phyloP scores from a whole-genome alignment of 805 yeast species.

The Saturnispora galanensis region DNA sequence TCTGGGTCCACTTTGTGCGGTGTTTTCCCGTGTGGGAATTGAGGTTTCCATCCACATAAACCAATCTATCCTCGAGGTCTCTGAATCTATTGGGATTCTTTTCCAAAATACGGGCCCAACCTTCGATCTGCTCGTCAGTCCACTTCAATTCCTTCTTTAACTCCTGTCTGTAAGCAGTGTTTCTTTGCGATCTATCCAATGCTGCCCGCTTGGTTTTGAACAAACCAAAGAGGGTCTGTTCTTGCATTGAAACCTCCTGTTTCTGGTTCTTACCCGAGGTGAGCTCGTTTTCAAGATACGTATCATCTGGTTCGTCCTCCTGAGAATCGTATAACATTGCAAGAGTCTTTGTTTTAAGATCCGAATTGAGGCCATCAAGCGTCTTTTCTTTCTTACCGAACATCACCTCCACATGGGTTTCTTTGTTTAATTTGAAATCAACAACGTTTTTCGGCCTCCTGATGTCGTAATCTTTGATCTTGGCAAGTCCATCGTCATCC shows the following conservation, averaged over 20 bases:
- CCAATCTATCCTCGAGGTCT: conserved; percentile 50
- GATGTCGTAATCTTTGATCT: not conserved
- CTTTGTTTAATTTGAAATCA: conserved; percentile 10
- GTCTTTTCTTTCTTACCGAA: conserved; percentile 28
- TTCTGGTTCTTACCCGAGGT: conserved; percentile 22
- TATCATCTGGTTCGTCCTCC: conserved; percentile 82
- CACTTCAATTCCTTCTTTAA: conserved; percentile 48
- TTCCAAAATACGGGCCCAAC: conserved; percentile 76
- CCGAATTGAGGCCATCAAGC: conserved; percentile 19
- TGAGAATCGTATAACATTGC: conserved; percentile 59
- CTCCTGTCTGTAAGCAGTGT: conserved; percentile 36
- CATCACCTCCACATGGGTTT: conserved; percentile 17
- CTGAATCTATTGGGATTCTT: conserved; percentile 54
- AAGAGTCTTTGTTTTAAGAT: conserved; percentile 47
- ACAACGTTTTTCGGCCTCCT: conserved; percentile 9
- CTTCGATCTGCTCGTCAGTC: conserved; percentile 89
- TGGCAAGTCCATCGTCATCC: conserved; percentile 23
- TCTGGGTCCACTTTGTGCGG: conserved; percentile 14
- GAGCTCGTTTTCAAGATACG: conserved; percentile 49
- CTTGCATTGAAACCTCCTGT: conserved; percentile 26
- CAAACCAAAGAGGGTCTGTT: conserved; percentile 45
- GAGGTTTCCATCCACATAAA: conserved; percentile 31
- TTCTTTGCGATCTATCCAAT: conserved; percentile 40
- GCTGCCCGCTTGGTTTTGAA: conserved; percentile 41
- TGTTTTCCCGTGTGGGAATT: conserved; percentile 16